Base-by-base conservation (phyloP, 768 basidiomycete species). In the Boletellus ananas region DNA sequence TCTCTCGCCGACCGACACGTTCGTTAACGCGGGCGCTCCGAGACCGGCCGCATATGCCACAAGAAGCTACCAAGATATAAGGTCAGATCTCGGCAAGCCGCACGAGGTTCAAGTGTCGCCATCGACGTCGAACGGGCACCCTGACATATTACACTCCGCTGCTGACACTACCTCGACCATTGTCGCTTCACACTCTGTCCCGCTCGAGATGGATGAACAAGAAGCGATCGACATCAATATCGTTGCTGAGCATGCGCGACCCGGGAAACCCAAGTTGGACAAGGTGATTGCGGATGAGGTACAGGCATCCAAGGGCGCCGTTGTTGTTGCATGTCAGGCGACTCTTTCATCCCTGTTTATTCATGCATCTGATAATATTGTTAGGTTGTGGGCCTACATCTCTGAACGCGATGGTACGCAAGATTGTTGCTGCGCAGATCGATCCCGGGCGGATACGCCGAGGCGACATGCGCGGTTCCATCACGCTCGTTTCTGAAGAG, bases 341-440 rank as follows among this genome's bases (percentile, higher is more conserved):
- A 29, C 34, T 33, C 29, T 34, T 13, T 27, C 18, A 2, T 3
- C 14, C 25, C 25, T n/a, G n/a, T n/a, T n/a, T n/a, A n/a, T n/a
- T n/a, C n/a, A n/a, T n/a, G n/a, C 20, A 57, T 11, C 33, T 37
- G 4, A 2, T 17, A 4, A 20, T 20, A 13, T 38, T 34, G 43
- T n/a, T 54, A 86, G 85, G 83, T 57, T 90, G 88, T 59, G 89
- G 88, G 1, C 88, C 88, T 0, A 73, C 75, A 0, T 80, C 84
- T 7, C 72, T 90, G 44, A 85, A 87, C 62, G 81, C 78, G 6
- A 69, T 86, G 58, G 78, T 90, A 8, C 74, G 89, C 36, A 84
- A 86, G 64, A 69, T 78, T 36, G 75, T 89, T 9, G 75, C 84
- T 1, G 64, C 72, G 27, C 79, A 82, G 50, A 85, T 87, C 51